Evolutionary conservation across 805 yeast species (phyloP).

Genomic region (Metschnikowia drakensbergensis): DNA sequence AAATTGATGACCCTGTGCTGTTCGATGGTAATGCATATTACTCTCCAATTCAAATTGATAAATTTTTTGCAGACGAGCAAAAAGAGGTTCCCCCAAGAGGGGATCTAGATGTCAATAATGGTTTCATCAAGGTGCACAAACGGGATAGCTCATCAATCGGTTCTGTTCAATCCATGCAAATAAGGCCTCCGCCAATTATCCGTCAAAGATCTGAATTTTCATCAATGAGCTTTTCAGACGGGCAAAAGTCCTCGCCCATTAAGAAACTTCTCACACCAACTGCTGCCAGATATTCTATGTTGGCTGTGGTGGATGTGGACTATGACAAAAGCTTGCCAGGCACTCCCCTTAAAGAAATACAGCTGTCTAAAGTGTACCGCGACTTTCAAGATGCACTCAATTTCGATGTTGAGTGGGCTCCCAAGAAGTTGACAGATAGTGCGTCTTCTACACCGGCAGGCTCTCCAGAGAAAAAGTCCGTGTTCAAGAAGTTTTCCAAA

Average conservation of each 20-base stretch:
- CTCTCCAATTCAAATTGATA: slow-evolving; percentile 14
- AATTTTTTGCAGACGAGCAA: slow-evolving; percentile 15
- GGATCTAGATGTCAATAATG: slow-evolving; percentile 12
- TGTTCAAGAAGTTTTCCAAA: slow-evolving; percentile 9
- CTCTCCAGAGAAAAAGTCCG: slow-evolving; percentile 3
- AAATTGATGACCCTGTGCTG: background rate
- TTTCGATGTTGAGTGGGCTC: background rate
- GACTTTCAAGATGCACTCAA: slow-evolving; percentile 1
- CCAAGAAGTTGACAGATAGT: background rate
- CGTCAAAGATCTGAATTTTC: background rate
- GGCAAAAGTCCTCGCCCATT: background rate
- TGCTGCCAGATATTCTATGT: slow-evolving; percentile 12
- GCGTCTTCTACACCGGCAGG: background rate
- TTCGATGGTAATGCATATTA: slow-evolving; percentile 2
- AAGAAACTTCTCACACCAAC: background rate
- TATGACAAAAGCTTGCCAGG: slow-evolving; percentile 16
- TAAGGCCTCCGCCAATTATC: background rate
- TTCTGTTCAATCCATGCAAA: slow-evolving; percentile 7
- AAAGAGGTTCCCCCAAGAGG: slow-evolving; percentile 19
- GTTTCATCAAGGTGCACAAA: slow-evolving; percentile 12
- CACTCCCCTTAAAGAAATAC: slow-evolving; percentile 8
- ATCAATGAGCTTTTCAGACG: background rate
- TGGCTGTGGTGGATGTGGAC: slow-evolving; percentile 17
- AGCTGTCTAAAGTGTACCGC: background rate
- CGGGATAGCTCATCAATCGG: slow-evolving; percentile 11